Base-by-base conservation (phyloP, 2,329 filamentous ascomycete genomes). In the Fusarium sp. region DNA sequence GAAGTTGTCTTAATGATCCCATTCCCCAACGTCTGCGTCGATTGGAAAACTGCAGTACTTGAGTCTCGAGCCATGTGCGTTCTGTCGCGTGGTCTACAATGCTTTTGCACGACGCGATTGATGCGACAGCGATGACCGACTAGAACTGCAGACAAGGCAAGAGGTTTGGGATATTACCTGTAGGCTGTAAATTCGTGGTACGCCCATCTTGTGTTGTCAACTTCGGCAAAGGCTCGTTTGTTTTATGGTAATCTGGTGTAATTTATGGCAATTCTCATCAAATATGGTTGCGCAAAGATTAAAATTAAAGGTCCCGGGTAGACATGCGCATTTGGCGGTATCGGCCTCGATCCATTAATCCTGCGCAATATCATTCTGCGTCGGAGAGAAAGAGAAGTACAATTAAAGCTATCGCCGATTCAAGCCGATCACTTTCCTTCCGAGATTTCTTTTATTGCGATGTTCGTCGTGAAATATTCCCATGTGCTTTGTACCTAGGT, bases 101-200 rank as follows among this genome's bases (percentile, higher is more conserved):
- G 1, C 7, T 40, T n/a, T 4, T n/a, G 15, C 10, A 49, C 9
- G 4, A 6, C 15, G 6, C 21, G 21, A 19, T 23, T 50, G 16
- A 18, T 8, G 7, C 16, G 5, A 9, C 3, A 3, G 10, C 15
- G 5, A 49, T 32, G 28, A 19, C 28, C 7, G 46, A n/a, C 28
- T 9, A 49, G 7, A 32, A 12, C 15, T 12, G 3, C 15, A n/a
- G 46, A n/a, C 28, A 18, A 21, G 43, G 43, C 18, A 28, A 21
- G 8, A 6, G 5, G 3, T 23, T 32, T 2, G 6, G 28, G 6
- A 18, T 3, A 10, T n/a, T 0, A 3, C 0, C 15, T 32, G 9
- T 6, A 32, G 10, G 21, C 3, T 6, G 13, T 19, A 49, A 12
- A 18, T 23, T n/a, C 9, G 5, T n/a, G 6, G 3, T 49, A n/a